Evolutionary conservation across 1,284 basidiomycete species (phyloP).

Genomic region (Porphyrellus sp.): DNA sequence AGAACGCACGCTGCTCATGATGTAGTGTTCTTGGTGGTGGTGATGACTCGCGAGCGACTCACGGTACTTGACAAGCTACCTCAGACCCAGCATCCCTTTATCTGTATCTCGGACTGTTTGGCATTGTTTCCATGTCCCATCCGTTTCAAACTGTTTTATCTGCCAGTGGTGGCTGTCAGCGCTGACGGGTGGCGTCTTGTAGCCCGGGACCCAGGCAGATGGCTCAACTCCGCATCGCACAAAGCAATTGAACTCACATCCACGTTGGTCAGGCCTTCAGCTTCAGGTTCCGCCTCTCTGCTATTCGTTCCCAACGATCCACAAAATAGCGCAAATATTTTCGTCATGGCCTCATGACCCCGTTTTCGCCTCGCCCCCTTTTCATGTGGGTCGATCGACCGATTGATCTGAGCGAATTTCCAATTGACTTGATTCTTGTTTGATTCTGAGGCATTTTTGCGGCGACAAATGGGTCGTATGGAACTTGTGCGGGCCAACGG

Average conservation of each 20-base stretch:
- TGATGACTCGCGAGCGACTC: neutral
- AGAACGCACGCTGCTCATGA: neutral
- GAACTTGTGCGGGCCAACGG: no score
- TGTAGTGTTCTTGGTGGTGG: neutral
- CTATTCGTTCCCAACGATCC: neutral
- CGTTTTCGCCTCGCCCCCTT: neutral
- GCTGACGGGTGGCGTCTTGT: neutral
- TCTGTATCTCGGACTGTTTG: conserved; percentile 1
- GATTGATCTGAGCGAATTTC: neutral
- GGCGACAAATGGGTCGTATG: neutral
- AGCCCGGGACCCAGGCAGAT: no score
- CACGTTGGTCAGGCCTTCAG: no score
- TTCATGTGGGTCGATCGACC: neutral
- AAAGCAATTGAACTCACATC: no score
- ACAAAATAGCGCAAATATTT: neutral
- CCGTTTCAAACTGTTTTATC: neutral
- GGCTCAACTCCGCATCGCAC: no score
- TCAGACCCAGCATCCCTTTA: neutral
- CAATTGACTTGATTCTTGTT: neutral
- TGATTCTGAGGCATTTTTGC: neutral
- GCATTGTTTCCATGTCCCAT: neutral
- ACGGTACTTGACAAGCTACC: neutral
- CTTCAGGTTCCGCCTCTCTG: no score
- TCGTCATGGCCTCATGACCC: neutral
- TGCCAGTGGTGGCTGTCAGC: no score